A percentile compares a stretch with the other conserved stretches of the same genome.
phyloP scores from a whole-genome alignment of 495 filamentous ascomycete species.

The Hypoxylon intermedium region DNA sequence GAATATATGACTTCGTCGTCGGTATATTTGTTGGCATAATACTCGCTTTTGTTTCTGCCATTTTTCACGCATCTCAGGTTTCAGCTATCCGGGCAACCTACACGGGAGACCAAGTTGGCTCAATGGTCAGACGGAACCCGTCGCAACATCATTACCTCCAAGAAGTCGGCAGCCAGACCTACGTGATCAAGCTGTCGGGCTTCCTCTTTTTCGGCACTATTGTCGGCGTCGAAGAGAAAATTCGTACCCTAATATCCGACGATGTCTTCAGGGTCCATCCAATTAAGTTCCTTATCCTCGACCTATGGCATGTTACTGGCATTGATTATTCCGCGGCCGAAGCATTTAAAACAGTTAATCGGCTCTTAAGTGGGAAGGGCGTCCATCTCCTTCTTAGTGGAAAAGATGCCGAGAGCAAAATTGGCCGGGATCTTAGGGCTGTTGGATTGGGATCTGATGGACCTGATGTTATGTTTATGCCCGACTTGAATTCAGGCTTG shows the following conservation, averaged over 20 bases:
- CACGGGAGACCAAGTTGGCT: slow-evolving; percentile 83
- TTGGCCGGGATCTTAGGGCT: slow-evolving; percentile 78
- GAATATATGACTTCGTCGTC: slow-evolving; percentile 91
- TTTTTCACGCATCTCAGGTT: slow-evolving; percentile 87
- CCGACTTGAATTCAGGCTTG: slow-evolving; percentile 88
- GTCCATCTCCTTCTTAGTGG: slow-evolving; percentile 84
- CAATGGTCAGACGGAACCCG: slow-evolving; percentile 88
- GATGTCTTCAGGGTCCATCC: slow-evolving; percentile 76
- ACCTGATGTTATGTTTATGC: slow-evolving; percentile 76
- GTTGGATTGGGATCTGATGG: slow-evolving; percentile 77
- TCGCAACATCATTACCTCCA: slow-evolving; percentile 86
- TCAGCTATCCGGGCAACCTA: slow-evolving; percentile 87
- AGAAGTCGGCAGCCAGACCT: slow-evolving; percentile 83
- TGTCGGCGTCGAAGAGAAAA: slow-evolving; percentile 86
- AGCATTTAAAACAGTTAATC: slow-evolving; percentile 89
- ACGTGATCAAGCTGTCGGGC: slow-evolving; percentile 87
- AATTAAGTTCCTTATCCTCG: slow-evolving; percentile 89
- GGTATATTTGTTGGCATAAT: slow-evolving; percentile 93
- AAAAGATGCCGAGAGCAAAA: slow-evolving; percentile 71
- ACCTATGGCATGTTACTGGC: slow-evolving; percentile 87
- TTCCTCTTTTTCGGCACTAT: slow-evolving; percentile 98
- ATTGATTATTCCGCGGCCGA: slow-evolving; percentile 96
- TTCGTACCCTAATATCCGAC: slow-evolving; percentile 80
- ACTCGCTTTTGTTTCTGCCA: slow-evolving; percentile 86
- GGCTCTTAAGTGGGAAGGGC: slow-evolving; percentile 73